Evolutionary conservation across 345 rosid genomes (phyloP), one percentile per base, ranked within the genome.

Genomic region (Arabidopsis arenosa): DNA sequence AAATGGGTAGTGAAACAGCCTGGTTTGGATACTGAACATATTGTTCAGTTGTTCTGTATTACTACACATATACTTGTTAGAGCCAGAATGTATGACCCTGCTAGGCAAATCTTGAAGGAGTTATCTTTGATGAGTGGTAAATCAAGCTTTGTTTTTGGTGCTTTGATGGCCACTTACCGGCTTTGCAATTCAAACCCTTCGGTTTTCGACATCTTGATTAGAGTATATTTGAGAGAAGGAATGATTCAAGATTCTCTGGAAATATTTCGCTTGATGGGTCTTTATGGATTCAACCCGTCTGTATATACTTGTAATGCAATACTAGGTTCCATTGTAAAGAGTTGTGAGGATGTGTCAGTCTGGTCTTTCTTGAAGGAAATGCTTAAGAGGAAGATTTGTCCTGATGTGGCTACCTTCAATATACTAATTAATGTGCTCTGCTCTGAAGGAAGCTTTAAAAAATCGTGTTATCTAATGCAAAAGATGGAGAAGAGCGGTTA

Each of bases 121-220:
- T 85, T 93, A 39, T 75, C 80, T 33, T 76, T 62, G 41, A 75
- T 83, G 87, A 81, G 85, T 55, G 41, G 66, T 15, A 80, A 80
- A 65, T 74, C 90, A 57, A 84, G 68, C 54, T 80, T 90, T 37
- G 85, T 83, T 80, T 93, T 93, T 83, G 61, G 66, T 82, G 80
- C 87, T 53, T 75, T 93, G 10, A 90, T 93, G 93, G 81, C 77
- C 47, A 86, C 97, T 0, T 90, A 91, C 78, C 74, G 88, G 18
- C 81, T 91, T 61, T 93, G 98, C 84, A 87, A 84, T 63, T 91
- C 98, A n/a, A 88, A 87, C 78, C 97, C 97, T 64, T 84, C 96
- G 3, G 89, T 91, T 60, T 93, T 91, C 75, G 98, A 93, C 79
- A 80, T 89, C 47, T 76, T 93, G 78, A 87, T 91, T 72, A 86